A percentile compares a stretch with the other conserved stretches of the same genome.
Conservation (phyloP, 2,329 filamentous ascomycete species). For the Tolypocladium sp. region DNA sequence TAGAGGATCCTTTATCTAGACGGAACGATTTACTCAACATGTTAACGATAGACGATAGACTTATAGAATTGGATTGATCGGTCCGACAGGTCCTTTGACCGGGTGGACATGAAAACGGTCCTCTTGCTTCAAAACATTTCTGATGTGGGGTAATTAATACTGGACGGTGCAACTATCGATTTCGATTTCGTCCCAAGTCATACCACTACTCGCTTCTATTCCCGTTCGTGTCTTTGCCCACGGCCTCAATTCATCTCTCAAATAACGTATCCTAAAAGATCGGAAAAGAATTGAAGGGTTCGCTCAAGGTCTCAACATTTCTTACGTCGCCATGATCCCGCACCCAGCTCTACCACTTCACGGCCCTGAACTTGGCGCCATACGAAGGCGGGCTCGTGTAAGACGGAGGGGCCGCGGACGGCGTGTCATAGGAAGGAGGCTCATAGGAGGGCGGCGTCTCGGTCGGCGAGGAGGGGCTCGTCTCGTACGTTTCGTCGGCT, state of each 20-base stretch:
- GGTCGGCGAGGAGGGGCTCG: neutral
- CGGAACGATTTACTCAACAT: neutral
- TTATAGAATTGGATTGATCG: neutral
- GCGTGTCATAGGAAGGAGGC: neutral
- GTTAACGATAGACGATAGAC: conserved; percentile 5
- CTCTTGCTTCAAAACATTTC: no score
- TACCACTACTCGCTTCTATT: neutral
- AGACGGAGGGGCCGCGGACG: neutral
- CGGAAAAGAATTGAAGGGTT: neutral
- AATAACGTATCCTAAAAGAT: neutral
- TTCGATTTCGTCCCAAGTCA: neutral
- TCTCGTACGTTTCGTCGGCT: neutral
- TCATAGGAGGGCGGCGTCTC: neutral
- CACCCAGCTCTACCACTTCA: neutral
- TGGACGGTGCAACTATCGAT: neutral
- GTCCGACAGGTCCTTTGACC: neutral
- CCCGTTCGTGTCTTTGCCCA: neutral
- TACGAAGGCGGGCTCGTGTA: neutral
- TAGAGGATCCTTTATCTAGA: conserved; percentile 6
- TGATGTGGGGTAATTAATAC: neutral
- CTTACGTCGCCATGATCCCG: neutral
- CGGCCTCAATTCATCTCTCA: neutral
- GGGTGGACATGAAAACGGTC: no score
- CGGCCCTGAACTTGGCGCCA: neutral
- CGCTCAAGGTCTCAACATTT: neutral